Base-by-base conservation (phyloP, 1,284 basidiomycete species). In the Neonothopanus nambi region DNA sequence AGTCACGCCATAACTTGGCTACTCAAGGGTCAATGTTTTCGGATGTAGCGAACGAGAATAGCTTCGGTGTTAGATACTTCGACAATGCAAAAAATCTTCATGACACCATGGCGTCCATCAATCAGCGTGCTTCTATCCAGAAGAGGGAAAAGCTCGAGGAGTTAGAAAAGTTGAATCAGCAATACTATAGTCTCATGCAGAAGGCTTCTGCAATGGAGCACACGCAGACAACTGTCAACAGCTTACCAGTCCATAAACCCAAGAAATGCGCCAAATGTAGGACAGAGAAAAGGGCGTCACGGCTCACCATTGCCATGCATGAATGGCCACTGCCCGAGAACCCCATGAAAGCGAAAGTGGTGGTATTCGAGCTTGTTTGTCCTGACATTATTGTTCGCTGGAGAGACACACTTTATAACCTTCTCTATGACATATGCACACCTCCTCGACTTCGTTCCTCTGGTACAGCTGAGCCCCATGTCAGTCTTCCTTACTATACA, bases 261-360 rank as follows among this genome's bases (percentile, higher is more conserved):
- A 11, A 2, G 8, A 9, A 3, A 4, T 33, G 30, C 30, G 3
- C 30, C 30, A 33, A 33, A 13, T 33, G 30, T 33, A 28, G 26
- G 5, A 28, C 30, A 33, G 30, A 33, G 8, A 33, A 9, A 2
- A 13, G 13, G 8, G 30, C 30, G 9, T 33, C 30, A 8, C 13
- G 9, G 3, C 30, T 33, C 30, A 9, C 30, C 30, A 79, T 82
- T 36, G 2, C 39, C 0, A 58, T 77, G 3, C 64, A 77, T 41
- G 80, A 83, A 47, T 81, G 78, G 80, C 80, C 79, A 0, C 60
- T 83, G 28, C 78, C 80, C 0, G 30, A 52, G 0, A 42, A 63
- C 8, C 2, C 24, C 2, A 36, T 64, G 1, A 24, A 51, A 1
- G 69, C 68, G 0, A 60, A 70, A 46, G 57, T 55, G 0, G 67